Evolutionary conservation across 2,329 filamentous ascomycete genomes (phyloP), one percentile per base, ranked within the genome.

Genomic region (Helminthosporium solani): DNA sequence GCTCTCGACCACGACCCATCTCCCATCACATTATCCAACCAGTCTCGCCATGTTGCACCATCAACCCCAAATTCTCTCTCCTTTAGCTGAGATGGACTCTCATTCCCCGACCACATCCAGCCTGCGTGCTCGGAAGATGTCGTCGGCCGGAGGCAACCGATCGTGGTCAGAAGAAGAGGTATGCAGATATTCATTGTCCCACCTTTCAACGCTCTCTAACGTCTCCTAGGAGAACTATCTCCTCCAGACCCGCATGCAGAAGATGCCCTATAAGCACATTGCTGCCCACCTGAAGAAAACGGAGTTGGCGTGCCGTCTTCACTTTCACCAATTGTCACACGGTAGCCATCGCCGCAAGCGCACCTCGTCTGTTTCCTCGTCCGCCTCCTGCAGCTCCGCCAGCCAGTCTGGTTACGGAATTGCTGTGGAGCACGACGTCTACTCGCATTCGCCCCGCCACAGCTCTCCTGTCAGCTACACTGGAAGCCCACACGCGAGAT

Each of bases 221-320:
- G 46, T 9, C n/a, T 28, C 38, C 52, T 53, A 92, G 88, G 89
- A 94, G 73, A 80, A 84, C 47, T 94, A 92, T 69, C 84, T 94
- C 44, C 80, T 94, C 50, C 87, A 90, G 71, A 91, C 87, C 50
- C 86, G 88, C 47, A 81, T 88, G 62, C 87, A 91, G 63, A 92
- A 92, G 74, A 90, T 92, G 84, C 88, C 88, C 0, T 94, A 94
- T 73, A 94, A 92, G 78, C 87, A 92, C 68, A 94, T 94, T 66
- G 88, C 88, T 47, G 82, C 85, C 48, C 86, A 91, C 60, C 75
- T 94, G 57, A 89, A 90, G 73, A 95, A 94, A 77, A 94, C 88
- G 0, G 88, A 94, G 74, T 78, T 94, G 49, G 88, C 88, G 38
- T 95, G 88, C 73, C 88, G 89, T 53, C 80, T 95, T 52, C 89